Conservation (phyloP, 441 rosid genomes). For the Arabidopsis lyrata region DNA sequence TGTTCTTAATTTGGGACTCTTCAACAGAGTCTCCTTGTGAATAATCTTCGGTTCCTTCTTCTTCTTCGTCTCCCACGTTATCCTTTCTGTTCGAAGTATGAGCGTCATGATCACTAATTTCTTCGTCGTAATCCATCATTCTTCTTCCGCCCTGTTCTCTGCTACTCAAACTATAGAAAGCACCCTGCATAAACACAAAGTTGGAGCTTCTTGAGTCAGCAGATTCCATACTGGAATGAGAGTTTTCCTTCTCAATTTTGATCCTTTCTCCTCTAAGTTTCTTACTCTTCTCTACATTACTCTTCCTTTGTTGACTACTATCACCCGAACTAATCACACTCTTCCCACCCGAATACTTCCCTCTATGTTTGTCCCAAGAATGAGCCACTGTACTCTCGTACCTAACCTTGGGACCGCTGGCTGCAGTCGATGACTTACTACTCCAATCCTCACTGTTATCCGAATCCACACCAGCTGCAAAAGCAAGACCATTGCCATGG, state of each 20-base stretch:
- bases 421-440: constrained; percentile 85
- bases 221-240: constrained; percentile 86
- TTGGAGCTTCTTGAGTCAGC: constrained; percentile 89
- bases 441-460: constrained; percentile 77
- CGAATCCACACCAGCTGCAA: constrained; percentile 62
- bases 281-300: constrained; percentile 60
- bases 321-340: constrained; percentile 46
- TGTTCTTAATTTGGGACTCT: constrained; percentile 52
- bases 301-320: constrained; percentile 57
- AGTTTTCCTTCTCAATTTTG: constrained; percentile 82
- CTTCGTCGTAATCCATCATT: constrained; percentile 59
- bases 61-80: constrained; percentile 45
- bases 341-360: constrained; percentile 59
- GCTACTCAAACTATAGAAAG: constrained; percentile 54
- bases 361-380: constrained; percentile 54
- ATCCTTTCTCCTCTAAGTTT: constrained; percentile 82
- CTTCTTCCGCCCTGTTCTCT: constrained; percentile 61
- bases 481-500: constrained; percentile 55
- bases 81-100: constrained; percentile 52
- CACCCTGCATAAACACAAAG: constrained; percentile 81
- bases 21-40: constrained; percentile 60
- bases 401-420: constrained; percentile 65
- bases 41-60: constrained; percentile 45
- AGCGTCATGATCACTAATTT: constrained; percentile 60
- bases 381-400: constrained; percentile 53